Percentiles rank a stretch among this genome's conserved stretches.
phyloP scores from a whole-genome alignment of 2,329 filamentous ascomycete genomes.

The Aureobasidium sp. region DNA sequence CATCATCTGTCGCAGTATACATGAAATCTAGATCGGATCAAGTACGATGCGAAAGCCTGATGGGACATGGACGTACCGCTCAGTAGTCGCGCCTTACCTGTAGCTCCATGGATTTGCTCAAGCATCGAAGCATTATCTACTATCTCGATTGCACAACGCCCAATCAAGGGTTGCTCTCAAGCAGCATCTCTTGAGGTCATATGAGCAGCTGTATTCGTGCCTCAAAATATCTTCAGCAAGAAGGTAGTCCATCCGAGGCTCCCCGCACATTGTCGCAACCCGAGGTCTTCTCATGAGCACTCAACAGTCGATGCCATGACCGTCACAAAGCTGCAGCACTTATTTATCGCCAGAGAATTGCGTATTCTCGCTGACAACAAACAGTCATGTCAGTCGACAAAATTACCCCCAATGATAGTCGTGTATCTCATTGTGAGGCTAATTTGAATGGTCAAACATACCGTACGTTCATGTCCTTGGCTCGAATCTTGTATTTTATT shows the following conservation, averaged over 20 bases:
- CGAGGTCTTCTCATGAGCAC: background rate
- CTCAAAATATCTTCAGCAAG: background rate
- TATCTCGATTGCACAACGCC: background rate
- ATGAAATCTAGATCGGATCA: background rate
- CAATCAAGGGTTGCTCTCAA: background rate
- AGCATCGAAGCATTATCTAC: background rate
- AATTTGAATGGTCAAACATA: constrained; percentile 64
- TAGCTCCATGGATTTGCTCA: background rate
- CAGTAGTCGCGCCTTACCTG: background rate
- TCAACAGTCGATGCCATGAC: background rate
- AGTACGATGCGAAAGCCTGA: background rate
- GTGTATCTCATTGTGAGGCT: constrained; percentile 45
- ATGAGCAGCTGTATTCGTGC: background rate
- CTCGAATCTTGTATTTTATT: background rate
- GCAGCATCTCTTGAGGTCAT: background rate
- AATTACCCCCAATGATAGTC: constrained; percentile 20
- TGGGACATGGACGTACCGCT: background rate
- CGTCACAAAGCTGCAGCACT: background rate
- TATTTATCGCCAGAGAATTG: background rate
- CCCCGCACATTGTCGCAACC: background rate
- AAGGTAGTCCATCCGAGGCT: background rate
- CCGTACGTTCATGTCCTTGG: constrained; percentile 32
- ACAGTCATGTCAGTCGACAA: constrained; percentile 21
- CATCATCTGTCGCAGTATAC: too few relatives aligned
- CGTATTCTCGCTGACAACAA: background rate